Evolutionary conservation across 148 eudicot species (phyloP), one percentile per base, ranked within the genome.

Genomic region (Vaccinium macrocarpon): DNA sequence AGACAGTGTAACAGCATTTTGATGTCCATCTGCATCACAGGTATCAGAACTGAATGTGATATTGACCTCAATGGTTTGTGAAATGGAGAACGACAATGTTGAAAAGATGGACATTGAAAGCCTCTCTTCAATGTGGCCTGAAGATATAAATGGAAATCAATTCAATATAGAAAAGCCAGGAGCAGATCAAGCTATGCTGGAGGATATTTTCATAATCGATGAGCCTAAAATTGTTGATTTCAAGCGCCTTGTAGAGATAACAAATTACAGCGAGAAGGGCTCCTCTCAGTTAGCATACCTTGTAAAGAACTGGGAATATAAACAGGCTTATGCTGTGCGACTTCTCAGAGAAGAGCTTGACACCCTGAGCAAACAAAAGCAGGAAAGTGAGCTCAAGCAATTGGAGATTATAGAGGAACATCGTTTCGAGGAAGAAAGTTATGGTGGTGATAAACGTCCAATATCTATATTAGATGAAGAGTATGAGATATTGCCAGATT

Each of bases 51-150:
- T 84, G 52, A 64, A 15, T 66, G 53, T 48, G 82, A 83, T 61
- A 38, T 21, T 46, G 79, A 72, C 25, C 42, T 70, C 78, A 72
- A 87, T 86, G 90, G 91, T 87, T 48, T 83, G 76, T 52, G 88
- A 84, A 50, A 90, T 91, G 91, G 90, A 88, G 84, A 87, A 86
- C 56, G 90, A 85, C 48, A 85, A 84, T 57, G 86, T 84, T 13
- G 95, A 92, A 82, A 91, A 92, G 73, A 91, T 93, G 95, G 98
- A 95, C 53, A 81, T 86, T 50, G 97, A 92, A 82, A 88, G 87
- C 82, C 88, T 93, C 6, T 86, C 88, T 77, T 91, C 97, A 61
- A 94, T 95, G 97, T 95, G 98, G 98, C 97, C 96, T 3, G 95
- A 93, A 83, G 92, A 92, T 85, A 93, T 93, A 13, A 90, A 93